These are phyloP conservation scores for Cladosporium sp. DNA, from an alignment of 2,329 filamentous ascomycete genomes.

Conservation along the genomic window DNA sequence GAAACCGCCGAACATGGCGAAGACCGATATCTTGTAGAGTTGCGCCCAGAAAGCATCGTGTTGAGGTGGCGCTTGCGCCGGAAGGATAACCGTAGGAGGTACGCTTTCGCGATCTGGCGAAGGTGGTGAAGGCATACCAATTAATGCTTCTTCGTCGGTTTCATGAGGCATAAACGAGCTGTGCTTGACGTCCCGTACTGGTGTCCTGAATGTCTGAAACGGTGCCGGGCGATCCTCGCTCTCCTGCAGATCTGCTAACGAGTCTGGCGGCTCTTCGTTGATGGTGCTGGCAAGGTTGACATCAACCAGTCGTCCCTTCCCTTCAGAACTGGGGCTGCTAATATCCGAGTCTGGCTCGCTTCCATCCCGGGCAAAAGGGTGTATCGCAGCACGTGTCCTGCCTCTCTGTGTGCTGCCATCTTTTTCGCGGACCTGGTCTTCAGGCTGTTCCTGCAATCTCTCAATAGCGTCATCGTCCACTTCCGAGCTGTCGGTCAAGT, in stretches of 20 bases:
- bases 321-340: constrained; percentile 51
- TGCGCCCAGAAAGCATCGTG: constrained; percentile 93
- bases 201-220: constrained; percentile 56
- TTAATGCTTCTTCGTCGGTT: constrained; percentile 51
- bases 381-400: constrained; percentile 40
- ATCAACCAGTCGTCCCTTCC: constrained; percentile 74
- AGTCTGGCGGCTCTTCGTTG: constrained; percentile 44
- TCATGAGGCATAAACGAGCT: constrained; percentile 53
- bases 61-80: constrained; percentile 68
- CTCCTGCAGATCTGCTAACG: constrained; percentile 35
- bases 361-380: constrained; percentile 39
- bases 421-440: constrained; percentile 39
- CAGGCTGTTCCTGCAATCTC: constrained; percentile 41
- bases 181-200: constrained; percentile 38
- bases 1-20: constrained; percentile 82
- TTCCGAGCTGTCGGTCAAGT: constrained; percentile 82
- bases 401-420: constrained; percentile 42
- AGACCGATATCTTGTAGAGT: constrained; percentile 81
- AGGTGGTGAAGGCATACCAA: constrained; percentile 44
- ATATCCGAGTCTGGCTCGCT: constrained; percentile 45
- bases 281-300: constrained; percentile 74
- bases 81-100: constrained; percentile 57
- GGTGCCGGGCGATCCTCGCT: constrained; percentile 51
- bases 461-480: constrained; percentile 64
- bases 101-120: constrained; percentile 56